A percentile compares a stretch with the other conserved stretches of the same genome.
Conservation (phyloP, 75 land plant species). For the Pinus tabuliformis region DNA sequence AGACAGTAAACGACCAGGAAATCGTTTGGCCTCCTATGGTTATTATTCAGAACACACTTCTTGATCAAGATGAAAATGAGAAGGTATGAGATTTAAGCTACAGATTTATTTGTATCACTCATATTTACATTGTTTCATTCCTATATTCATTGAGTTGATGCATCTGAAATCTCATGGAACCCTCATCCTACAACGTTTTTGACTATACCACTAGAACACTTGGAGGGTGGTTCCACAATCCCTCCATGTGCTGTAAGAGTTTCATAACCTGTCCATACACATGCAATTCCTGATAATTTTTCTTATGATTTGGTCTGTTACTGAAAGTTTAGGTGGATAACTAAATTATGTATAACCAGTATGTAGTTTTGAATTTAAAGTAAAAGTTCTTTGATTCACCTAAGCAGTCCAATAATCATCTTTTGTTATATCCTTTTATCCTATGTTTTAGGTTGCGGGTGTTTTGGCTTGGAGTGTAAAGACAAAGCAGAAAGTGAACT, state of each 20-base stretch:
- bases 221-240: not conserved
- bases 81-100: slow-evolving; percentile 36
- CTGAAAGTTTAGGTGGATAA: not conserved
- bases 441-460: not conserved
- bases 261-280: too few species aligned
- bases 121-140: not conserved
- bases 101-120: too few species aligned
- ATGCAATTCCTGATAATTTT: not conserved
- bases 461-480: not conserved
- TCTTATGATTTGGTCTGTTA: not conserved
- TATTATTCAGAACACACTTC: slow-evolving; percentile 64
- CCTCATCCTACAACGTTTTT: not conserved
- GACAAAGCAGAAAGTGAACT: too few species aligned
- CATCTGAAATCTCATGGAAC: not conserved
- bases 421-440: not conserved
- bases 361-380: not conserved
- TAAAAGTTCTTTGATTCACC: not conserved
- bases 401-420: not conserved
- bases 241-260: not conserved
- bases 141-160: not conserved
- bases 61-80: slow-evolving; percentile 60
- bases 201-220: not conserved
- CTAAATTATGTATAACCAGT: not conserved
- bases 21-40: slow-evolving; percentile 95
- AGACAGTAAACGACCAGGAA: slow-evolving; percentile 34